Conservation (phyloP, 116 monocot genomes). For the Posidonia oceanica region DNA sequence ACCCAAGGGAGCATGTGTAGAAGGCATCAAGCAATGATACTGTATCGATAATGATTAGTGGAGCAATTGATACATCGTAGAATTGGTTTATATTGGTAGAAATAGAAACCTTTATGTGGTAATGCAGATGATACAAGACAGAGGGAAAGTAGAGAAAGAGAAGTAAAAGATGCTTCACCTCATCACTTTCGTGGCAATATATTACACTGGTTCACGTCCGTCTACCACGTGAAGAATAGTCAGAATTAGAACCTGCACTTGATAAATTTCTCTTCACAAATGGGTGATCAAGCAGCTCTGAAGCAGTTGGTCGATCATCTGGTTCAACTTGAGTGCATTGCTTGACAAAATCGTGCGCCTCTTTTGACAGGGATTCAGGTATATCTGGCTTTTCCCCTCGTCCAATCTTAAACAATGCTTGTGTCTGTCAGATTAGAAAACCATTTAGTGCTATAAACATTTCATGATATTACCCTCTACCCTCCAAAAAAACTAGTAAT, state of each 20-base stretch:
- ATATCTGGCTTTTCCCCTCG: slow-evolving; percentile 52
- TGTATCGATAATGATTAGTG: too few relatives aligned
- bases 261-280: slow-evolving; percentile 31
- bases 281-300: slow-evolving; percentile 65
- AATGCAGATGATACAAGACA: too few relatives aligned
- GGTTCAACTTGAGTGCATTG: slow-evolving; percentile 62
- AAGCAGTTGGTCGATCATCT: slow-evolving; percentile 49
- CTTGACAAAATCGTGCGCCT: slow-evolving; percentile 71
- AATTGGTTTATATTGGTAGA: too few relatives aligned
- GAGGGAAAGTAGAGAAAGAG: too few relatives aligned
- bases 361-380: slow-evolving; percentile 40
- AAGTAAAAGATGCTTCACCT: too few relatives aligned
- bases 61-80: too few relatives aligned
- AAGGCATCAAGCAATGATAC: too few relatives aligned
- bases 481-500: not conserved
- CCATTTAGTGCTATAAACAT: not conserved
- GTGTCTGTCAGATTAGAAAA: slow-evolving; percentile 30
- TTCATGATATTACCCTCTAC: not conserved
- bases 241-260: not conserved
- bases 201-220: too few relatives aligned
- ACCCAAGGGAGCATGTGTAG: too few relatives aligned
- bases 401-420: slow-evolving; percentile 67
- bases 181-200: too few relatives aligned
- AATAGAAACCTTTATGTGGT: too few relatives aligned
- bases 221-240: slow-evolving; percentile 7